A percentile compares a stretch with the other conserved stretches of the same genome.
Conservation (phyloP, 441 rosid species). For the Gossypium schwendimanii region DNA sequence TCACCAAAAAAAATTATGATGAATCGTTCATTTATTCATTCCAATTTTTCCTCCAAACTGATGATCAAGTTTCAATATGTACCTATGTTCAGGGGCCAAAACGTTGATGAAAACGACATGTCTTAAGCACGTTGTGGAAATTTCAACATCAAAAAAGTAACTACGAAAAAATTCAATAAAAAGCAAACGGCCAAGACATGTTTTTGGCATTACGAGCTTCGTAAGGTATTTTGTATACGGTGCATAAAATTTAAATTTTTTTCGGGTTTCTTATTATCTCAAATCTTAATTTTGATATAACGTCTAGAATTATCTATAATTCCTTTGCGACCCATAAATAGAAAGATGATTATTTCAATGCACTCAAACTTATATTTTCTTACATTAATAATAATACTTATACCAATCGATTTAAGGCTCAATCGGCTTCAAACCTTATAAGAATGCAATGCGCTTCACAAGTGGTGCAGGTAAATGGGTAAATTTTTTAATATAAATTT, state of each 20-base stretch:
- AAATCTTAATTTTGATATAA: too few species aligned
- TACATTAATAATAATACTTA: accelerated
- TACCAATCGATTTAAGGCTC: too few species aligned
- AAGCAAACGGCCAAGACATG: neutral
- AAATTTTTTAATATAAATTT: too few species aligned
- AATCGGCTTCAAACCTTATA: too few species aligned
- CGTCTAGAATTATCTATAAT: too few species aligned
- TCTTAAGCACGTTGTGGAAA: neutral
- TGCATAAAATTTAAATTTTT: too few species aligned
- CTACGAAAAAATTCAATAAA: neutral
- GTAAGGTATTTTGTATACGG: too few species aligned
- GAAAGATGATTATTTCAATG: accelerated
- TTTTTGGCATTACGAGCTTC: too few species aligned
- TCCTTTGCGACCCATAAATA: too few species aligned
- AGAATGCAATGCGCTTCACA: too few species aligned
- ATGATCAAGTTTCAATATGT: neutral
- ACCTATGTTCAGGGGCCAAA: neutral
- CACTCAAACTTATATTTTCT: accelerated
- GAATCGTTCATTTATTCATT: neutral
- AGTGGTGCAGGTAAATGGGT: too few species aligned
- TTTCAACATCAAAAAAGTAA: neutral
- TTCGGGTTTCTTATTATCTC: too few species aligned
- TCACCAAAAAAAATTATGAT: neutral
- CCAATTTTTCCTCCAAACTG: neutral
- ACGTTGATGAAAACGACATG: constrained; percentile 4